phyloP scores from a whole-genome alignment of 108 stramenopile species.

The Skeletonema menzelii region DNA sequence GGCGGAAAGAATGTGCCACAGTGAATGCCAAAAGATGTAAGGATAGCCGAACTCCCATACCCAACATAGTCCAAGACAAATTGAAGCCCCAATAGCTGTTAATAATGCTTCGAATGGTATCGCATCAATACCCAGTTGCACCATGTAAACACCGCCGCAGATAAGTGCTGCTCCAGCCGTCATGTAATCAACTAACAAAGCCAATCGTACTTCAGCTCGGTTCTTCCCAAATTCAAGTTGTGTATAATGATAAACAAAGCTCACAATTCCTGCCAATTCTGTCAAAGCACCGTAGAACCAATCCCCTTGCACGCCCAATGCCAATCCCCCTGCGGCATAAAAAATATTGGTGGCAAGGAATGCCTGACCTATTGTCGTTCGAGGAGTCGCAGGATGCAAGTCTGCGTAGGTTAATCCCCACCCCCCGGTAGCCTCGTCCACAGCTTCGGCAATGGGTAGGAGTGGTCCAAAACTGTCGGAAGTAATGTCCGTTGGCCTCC shows the following conservation, averaged over 20 bases:
- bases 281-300: slow-evolving; percentile 62
- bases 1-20: slow-evolving; percentile 82
- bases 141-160: slow-evolving; percentile 50
- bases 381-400: slow-evolving; percentile 61
- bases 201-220: slow-evolving; percentile 61
- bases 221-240: slow-evolving; percentile 66
- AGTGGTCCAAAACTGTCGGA: slow-evolving; percentile 45
- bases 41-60: slow-evolving; percentile 66
- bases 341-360: slow-evolving; percentile 82
- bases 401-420: slow-evolving; percentile 83
- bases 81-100: slow-evolving; percentile 22
- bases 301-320: slow-evolving; percentile 56
- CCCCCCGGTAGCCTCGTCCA: slow-evolving; percentile 69
- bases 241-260: slow-evolving; percentile 77
- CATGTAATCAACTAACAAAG: slow-evolving; percentile 75
- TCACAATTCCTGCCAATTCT: slow-evolving; percentile 68
- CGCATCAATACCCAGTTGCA: slow-evolving; percentile 34
- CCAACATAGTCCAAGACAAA: slow-evolving; percentile 70
- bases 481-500: neutral
- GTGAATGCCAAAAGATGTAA: slow-evolving; percentile 67
- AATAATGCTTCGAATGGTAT: slow-evolving; percentile 53
- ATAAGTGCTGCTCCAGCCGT: slow-evolving; percentile 57
- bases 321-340: slow-evolving; percentile 66
- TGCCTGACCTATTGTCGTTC: slow-evolving; percentile 56
- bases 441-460: slow-evolving; percentile 54